Conservation (phyloP, 1,284 basidiomycete genomes). For the Fomitiporia mediterranea region DNA sequence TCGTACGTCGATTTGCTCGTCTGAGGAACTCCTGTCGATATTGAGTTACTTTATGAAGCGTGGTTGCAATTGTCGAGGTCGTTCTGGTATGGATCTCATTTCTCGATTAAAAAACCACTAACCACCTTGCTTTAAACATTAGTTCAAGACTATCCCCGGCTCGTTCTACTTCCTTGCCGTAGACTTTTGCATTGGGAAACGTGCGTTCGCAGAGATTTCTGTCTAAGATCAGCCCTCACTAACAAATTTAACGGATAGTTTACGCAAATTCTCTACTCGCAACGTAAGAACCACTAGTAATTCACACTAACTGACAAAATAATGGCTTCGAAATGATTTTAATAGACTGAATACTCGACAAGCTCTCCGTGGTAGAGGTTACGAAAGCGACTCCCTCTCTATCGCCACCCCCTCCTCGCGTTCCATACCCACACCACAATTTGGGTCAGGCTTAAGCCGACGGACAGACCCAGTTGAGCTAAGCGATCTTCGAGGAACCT, state of each 20-base stretch:
- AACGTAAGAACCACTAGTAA: slow-evolving; percentile 3
- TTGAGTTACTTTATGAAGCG: slow-evolving; percentile 25
- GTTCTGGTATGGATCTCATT: slow-evolving; percentile 29
- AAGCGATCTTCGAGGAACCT: slow-evolving; percentile 6
- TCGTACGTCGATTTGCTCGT: slow-evolving; percentile 30
- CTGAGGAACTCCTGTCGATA: not conserved
- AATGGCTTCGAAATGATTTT: not conserved
- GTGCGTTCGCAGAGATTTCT: slow-evolving; percentile 24
- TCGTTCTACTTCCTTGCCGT: slow-evolving; percentile 41
- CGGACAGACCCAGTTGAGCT: slow-evolving; percentile 1
- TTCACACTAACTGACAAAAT: not conserved
- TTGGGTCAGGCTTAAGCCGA: not conserved
- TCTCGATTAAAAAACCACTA: not conserved
- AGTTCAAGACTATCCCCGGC: slow-evolving; percentile 36
- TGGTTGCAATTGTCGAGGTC: slow-evolving; percentile 37
- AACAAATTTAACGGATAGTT: slow-evolving; percentile 28
- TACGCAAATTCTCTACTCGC: slow-evolving; percentile 45
- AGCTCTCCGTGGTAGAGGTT: slow-evolving; percentile 26
- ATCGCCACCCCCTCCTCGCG: not conserved
- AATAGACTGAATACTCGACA: slow-evolving; percentile 37
- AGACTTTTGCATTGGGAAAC: slow-evolving; percentile 44
- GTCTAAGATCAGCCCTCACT: not conserved
- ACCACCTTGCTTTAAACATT: not conserved
- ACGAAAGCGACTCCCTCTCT: slow-evolving; percentile 19
- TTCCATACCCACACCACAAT: slow-evolving; percentile 2